Percentiles rank a stretch among this genome's conserved stretches.
phyloP scores from a whole-genome alignment of 192 early-diverging fungal species.

The Coemansia sp. region DNA sequence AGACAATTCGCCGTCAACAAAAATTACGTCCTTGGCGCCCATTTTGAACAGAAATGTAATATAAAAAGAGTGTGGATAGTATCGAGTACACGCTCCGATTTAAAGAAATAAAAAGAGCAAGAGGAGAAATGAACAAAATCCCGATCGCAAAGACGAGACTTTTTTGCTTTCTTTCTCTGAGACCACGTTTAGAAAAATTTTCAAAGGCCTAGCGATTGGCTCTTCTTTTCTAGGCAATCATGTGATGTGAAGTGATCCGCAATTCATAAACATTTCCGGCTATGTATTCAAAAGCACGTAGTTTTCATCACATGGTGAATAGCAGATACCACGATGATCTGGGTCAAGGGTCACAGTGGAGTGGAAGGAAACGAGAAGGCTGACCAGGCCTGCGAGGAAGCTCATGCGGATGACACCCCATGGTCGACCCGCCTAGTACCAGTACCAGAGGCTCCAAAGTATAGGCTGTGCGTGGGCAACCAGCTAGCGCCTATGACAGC shows the following conservation, averaged over 20 bases:
- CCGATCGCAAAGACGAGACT: neutral
- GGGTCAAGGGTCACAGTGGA: neutral
- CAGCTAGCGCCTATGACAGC: neutral
- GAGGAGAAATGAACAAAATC: neutral
- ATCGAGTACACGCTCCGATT: neutral
- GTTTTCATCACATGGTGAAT: too few species aligned
- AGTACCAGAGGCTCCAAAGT: neutral
- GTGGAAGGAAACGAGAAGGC: neutral
- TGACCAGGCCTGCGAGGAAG: neutral
- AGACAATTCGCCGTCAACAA: constrained; percentile 42
- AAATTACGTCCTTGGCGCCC: constrained; percentile 46
- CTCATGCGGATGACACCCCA: neutral
- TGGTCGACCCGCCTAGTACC: neutral
- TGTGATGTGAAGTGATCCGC: neutral
- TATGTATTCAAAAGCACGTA: too few species aligned
- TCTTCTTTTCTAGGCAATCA: neutral
- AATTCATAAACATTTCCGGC: too few species aligned
- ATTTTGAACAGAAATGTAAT: constrained; percentile 17
- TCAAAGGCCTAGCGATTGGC: neutral
- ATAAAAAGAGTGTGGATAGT: neutral
- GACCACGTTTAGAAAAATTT: neutral
- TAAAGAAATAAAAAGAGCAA: neutral
- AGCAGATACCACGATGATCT: too few species aligned
- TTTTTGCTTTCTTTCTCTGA: neutral
- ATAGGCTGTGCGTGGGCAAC: neutral